Percentiles rank a stretch among this genome's conserved stretches.
These are phyloP conservation scores for Calocera cornea DNA, from an alignment of 768 basidiomycete species.

Conservation along the genomic window DNA sequence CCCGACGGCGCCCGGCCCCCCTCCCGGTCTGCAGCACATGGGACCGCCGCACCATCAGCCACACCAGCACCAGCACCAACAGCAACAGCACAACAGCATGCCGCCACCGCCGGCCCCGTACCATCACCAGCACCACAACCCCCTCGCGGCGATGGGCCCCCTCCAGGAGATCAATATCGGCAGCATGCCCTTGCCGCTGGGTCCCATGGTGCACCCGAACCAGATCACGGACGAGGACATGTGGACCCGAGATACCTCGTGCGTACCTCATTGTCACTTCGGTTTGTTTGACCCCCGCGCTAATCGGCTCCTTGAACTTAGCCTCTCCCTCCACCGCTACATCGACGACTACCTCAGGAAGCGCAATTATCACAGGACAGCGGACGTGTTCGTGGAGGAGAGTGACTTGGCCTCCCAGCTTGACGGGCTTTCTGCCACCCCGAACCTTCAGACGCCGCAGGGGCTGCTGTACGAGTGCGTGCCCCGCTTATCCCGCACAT, in stretches of 20 bases:
- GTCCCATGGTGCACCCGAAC: conserved; percentile 8
- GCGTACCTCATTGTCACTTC: conserved; percentile 16
- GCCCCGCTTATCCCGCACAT: conserved; percentile 9
- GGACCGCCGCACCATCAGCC: not conserved
- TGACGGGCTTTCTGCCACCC: conserved; percentile 31
- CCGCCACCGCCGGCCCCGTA: not conserved
- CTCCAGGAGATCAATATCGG: not conserved
- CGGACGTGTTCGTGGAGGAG: conserved; percentile 48
- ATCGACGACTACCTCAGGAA: conserved; percentile 76
- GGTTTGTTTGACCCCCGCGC: not conserved
- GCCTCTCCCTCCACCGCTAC: conserved; percentile 71
- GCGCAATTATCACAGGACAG: conserved; percentile 63
- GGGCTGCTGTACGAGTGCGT: conserved; percentile 72
- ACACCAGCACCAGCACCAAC: not conserved
- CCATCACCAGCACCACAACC: not conserved
- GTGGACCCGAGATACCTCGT: conserved; percentile 84
- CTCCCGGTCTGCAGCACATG: conserved; percentile 2
- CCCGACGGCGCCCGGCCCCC: not conserved
- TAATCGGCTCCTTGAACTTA: conserved; percentile 11
- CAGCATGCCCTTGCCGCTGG: not conserved
- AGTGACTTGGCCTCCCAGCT: conserved; percentile 32
- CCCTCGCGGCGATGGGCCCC: not conserved
- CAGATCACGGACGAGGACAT: conserved; percentile 7
- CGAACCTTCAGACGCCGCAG: conserved; percentile 61
- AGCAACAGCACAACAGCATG: not conserved